A percentile compares a stretch with the other conserved stretches of the same genome.
phyloP scores from a whole-genome alignment of 23 red algal genomes.

The Gracilaria domingensis region DNA sequence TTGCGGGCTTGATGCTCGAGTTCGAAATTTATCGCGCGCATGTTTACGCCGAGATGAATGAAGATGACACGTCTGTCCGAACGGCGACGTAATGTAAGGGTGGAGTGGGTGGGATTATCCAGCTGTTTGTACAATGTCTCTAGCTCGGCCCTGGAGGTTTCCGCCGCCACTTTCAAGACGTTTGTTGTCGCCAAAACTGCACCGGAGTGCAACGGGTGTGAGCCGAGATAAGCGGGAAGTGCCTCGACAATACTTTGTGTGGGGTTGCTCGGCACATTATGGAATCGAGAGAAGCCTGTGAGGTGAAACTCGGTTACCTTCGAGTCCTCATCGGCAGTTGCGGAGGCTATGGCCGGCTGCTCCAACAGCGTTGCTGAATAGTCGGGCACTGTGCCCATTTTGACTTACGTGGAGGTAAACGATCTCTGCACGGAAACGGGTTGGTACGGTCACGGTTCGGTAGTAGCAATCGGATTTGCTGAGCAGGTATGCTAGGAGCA shows the following conservation, averaged over 20 bases:
- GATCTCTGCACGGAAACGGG: not conserved
- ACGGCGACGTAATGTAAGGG: not conserved
- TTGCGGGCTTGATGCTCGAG: slow-evolving; percentile 63
- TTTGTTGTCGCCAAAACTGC: slow-evolving; percentile 36
- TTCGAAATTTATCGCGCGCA: slow-evolving; percentile 57
- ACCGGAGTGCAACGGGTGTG: slow-evolving; percentile 2
- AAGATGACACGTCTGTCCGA: slow-evolving; percentile 35
- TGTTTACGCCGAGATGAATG: slow-evolving; percentile 73
- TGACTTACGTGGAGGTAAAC: not conserved
- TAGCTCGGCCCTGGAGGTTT: slow-evolving; percentile 32
- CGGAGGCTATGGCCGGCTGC: slow-evolving; percentile 1
- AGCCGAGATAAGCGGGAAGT: slow-evolving; percentile 37
- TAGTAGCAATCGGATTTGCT: not conserved
- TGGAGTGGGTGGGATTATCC: not conserved
- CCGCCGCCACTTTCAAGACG: slow-evolving; percentile 60
- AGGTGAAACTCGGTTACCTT: slow-evolving; percentile 65
- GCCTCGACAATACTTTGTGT: slow-evolving; percentile 45
- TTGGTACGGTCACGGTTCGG: not conserved
- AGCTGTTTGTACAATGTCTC: slow-evolving; percentile 34
- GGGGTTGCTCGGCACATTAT: slow-evolving; percentile 56
- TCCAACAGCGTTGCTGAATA: not conserved
- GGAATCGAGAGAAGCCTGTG: slow-evolving; percentile 71
- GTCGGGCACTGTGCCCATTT: slow-evolving; percentile 45
- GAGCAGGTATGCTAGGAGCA: not conserved
- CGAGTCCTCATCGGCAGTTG: not conserved